Base-by-base conservation (phyloP, 1,284 basidiomycete genomes). In the Porodaedalea pini region DNA sequence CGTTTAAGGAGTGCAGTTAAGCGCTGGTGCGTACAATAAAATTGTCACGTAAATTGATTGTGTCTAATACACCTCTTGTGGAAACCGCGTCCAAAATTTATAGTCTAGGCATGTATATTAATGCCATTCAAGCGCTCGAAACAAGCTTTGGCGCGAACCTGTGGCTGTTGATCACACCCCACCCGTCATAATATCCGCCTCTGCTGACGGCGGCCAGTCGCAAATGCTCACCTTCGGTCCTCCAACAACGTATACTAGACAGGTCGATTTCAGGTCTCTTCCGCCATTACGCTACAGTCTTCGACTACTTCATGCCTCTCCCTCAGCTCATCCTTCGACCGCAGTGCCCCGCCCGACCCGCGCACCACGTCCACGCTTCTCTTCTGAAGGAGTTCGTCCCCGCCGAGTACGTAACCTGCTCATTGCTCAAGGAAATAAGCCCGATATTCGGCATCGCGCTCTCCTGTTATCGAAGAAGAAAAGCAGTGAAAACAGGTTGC, bases 331-430 rank as follows among this genome's bases (percentile, higher is more conserved):
- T 49, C 40, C n/a, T 6, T 41, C 15, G 55, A 60, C 21, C 17
- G 47, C 11, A 56, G 63, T 41, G 58, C 66, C 6, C 68, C 69
- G 0, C 62, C 65, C 2, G 85, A 86, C 63, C 84, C 82, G 0
- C 77, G 84, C 15, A 80, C 75, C 0, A 71, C 78, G 10, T 73
- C 79, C 0, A 79, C 83, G 0, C 78, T 90, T 44, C 80, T 94
- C n/a, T 95, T 4, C 93, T 91, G 64, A 92, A 95, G 71, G 92
- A 94, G 67, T 90, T 90, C 58, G 89, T 95, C 3, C 92, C 92
- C 0, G 72, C 85, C 49, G 90, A 94, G 65, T 94, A 94, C 81
- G 91, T 32, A 81, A 88, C 57, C 85, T 89, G 58, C 79, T 95
- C 0, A 80, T 83, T 7, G 68, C 74, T 51, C 76, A 75, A 2